phyloP scores from a whole-genome alignment of 352 stramenopile species.

The Phytophthora sojae region DNA sequence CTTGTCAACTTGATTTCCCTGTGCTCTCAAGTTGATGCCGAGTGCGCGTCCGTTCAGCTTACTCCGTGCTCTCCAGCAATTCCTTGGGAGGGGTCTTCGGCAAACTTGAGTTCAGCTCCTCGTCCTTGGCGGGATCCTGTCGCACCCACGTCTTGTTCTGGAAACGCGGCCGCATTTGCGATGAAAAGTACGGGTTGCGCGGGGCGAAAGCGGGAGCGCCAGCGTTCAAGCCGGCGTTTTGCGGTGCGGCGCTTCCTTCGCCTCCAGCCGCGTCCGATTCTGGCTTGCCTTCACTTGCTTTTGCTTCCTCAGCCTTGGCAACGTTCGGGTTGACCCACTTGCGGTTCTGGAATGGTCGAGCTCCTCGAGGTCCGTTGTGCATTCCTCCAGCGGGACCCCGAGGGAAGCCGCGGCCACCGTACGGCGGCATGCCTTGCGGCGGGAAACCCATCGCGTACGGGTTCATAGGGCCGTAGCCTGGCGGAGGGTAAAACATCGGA shows the following conservation, averaged over 20 bases:
- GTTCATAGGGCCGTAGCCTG: conserved; percentile 64
- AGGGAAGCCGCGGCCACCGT: conserved; percentile 41
- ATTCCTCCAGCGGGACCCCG: conserved; percentile 31
- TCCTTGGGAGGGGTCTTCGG: conserved; percentile 78
- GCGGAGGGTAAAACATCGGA: conserved; percentile 80
- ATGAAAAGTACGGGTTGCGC: conserved; percentile 72
- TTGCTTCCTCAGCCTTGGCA: conserved; percentile 57
- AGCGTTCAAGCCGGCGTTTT: conserved; percentile 41
- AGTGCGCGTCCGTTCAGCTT: conserved; percentile 3
- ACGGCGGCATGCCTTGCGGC: conserved; percentile 61
- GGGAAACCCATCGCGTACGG: conserved; percentile 81
- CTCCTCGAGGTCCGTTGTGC: conserved; percentile 42
- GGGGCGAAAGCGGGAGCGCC: conserved; percentile 51
- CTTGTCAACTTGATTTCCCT: neutral
- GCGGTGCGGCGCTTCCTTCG: conserved; percentile 9
- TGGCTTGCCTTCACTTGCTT: conserved; percentile 34
- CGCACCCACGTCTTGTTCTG: conserved; percentile 92
- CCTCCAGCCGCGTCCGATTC: conserved; percentile 25
- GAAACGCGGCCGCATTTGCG: conserved; percentile 83
- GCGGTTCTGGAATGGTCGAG: conserved; percentile 79
- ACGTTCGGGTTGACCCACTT: conserved; percentile 89
- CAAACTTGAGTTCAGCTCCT: conserved; percentile 77
- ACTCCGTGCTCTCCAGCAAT: conserved; percentile 50
- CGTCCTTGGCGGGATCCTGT: conserved; percentile 71
- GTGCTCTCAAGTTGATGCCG: conserved; percentile 16